Evolutionary conservation across 2,329 filamentous ascomycete genomes (phyloP), one percentile per base, ranked within the genome.

Genomic region (Parastagonospora nodorum): DNA sequence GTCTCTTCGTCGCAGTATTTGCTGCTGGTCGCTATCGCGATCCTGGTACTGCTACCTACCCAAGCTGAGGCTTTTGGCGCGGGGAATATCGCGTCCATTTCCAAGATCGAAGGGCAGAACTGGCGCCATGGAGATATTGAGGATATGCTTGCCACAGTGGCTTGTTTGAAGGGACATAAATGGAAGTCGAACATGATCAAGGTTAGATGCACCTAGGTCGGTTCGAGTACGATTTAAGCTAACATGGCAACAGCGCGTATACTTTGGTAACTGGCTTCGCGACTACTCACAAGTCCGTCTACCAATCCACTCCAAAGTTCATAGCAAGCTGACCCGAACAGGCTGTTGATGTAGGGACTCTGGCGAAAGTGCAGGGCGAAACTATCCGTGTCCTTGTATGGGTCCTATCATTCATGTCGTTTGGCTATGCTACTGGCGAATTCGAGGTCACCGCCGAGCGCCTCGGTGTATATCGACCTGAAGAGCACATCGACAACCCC

Each of bases 381-480:
- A 80, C 80, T 19, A 80, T 83, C 38, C 77, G 81, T 30, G 74
- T 82, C 45, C 75, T 84, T 30, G 78, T 84, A 14, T 82, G 80
- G 71, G 77, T 83, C 10, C 68, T 84, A 50, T 80, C 77, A 2
- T 83, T 83, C 67, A 80, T 84, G 76, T 77, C 75, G 38, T 83
- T 83, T 58, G 81, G 81, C 14, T 83, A 82, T 63, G 81, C 80
- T 8, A 84, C 81, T 12, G 77, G 74, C 45, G 81, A 84, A 56
- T 84, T 83, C 52, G 81, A 84, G 58, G 81, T 84, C 37, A 83
- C 81, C 0, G 67, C 75, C 4, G 80, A 83, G 33, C 69, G 81
- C 32, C 72, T 84, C 7, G 81, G 81, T 29, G 65, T 68, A 2
- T 74, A 74, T 43, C 59, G 79, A 29, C 80, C 80, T 12, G 79